Base-by-base conservation (phyloP, 164 flowering plant genomes). In the Tinospora cordifolia region DNA sequence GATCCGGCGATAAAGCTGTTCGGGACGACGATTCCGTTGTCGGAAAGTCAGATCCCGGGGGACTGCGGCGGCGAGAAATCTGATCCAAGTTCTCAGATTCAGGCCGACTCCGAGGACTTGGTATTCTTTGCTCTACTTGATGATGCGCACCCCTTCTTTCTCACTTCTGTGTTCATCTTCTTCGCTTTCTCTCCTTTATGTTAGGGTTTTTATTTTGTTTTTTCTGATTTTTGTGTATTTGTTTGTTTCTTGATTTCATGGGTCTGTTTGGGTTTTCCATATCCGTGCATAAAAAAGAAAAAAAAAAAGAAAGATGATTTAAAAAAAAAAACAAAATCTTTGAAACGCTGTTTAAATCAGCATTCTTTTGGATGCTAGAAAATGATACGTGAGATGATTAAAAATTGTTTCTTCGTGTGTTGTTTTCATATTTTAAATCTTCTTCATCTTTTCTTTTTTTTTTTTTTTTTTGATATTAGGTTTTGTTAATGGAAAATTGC, bases 1-100 rank as follows among this genome's bases (percentile, higher is more conserved):
- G 84, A 82, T 63, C 82, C 85, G 24, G 85, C 82, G 26, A 78
- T 86, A 49, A 86, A 71, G 80, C 75, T 86, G 58, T 87, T 87
- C 57, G 90, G 90, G 12, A 78, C 69, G 78, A 82, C 79, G 68
- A 87, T 87, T 57, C 70, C 73, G 2, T 59, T 84, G 39, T 77
- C 77, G 30, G 46, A 76, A 12, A 80, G 70, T 60, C 74, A 69
- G 3, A 8, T 17, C 46, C 65, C 77, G 11, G 60, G 59, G 7
- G 39, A 75, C 64, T 72, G 73, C 75, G 67, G 73, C 75, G 67
- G 65, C 11, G 80, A 63, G 41, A 59, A 58, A 26, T 81, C 49
- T 0, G 69, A 36, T 41, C 25, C 21, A 12, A 25, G 27, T 26
- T 38, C 7, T 22, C 41, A 36, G 21, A n/a, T 10, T 19, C 27